Conservation (phyloP, 129 eudicot genomes). For the Lactuca saligna region DNA sequence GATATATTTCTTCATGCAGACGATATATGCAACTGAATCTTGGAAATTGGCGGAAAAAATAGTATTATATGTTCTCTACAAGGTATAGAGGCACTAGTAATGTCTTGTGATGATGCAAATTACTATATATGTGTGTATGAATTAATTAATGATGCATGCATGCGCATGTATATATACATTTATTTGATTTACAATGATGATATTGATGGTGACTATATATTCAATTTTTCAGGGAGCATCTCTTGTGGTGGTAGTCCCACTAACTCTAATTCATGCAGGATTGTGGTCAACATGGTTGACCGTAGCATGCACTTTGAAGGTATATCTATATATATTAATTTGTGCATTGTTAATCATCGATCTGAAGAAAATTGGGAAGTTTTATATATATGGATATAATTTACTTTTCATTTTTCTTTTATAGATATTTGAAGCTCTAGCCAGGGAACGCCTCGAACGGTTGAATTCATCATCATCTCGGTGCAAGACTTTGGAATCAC, state of each 20-base stretch:
- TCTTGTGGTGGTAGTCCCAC: conserved; percentile 83
- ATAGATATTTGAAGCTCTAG: conserved; percentile 97
- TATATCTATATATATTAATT: conserved; percentile 16
- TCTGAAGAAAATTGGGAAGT: neutral
- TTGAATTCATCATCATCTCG: conserved; percentile 87
- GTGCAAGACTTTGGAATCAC: conserved; percentile 82
- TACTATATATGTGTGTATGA: too few relatives aligned
- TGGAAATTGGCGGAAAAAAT: conserved; percentile 71
- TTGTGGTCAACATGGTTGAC: conserved; percentile 86
- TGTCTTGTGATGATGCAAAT: too few relatives aligned
- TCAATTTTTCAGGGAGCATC: conserved; percentile 47
- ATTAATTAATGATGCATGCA: too few relatives aligned
- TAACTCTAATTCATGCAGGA: conserved; percentile 68
- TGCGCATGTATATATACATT: too few relatives aligned
- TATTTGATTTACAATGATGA: too few relatives aligned
- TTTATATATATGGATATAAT: too few relatives aligned
- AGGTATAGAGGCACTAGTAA: conserved; percentile 18
- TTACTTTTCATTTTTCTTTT: neutral
- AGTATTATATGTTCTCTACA: conserved; percentile 61
- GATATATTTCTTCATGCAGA: conserved; percentile 44
- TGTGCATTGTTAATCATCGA: neutral
- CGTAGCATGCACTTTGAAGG: conserved; percentile 82
- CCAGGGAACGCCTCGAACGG: conserved; percentile 94
- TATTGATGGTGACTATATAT: too few relatives aligned
- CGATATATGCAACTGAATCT: conserved; percentile 59